Percentiles rank a stretch among this genome's conserved stretches.
Conservation (phyloP, 129 eudicot genomes). For the Pulicaria dysenterica region DNA sequence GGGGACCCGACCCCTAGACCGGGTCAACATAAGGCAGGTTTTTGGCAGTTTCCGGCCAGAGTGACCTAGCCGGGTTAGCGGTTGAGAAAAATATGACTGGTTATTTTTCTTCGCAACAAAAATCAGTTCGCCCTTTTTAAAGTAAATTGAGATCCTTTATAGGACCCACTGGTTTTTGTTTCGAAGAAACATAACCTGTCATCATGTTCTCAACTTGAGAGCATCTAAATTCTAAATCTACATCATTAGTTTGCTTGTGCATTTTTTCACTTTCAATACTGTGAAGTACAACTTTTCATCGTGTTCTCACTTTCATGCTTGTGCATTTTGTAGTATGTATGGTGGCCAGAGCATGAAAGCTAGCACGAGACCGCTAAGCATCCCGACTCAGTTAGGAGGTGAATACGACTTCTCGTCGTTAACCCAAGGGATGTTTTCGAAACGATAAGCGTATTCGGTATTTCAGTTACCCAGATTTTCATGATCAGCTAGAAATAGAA, state of each 20-base stretch:
- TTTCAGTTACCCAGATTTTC: background rate
- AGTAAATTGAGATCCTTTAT: too few relatives aligned
- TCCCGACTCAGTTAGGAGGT: slow-evolving; percentile 60
- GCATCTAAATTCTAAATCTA: background rate
- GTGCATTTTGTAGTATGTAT: slow-evolving; percentile 39
- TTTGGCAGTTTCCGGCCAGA: too few relatives aligned
- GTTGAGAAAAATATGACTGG: too few relatives aligned
- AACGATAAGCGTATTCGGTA: slow-evolving; percentile 20
- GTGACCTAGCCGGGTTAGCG: too few relatives aligned
- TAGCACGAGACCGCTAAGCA: slow-evolving; percentile 32
- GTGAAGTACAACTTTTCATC: slow-evolving; percentile 14
- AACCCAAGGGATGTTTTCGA: slow-evolving; percentile 59
- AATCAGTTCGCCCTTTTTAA: too few relatives aligned
- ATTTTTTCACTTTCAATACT: background rate
- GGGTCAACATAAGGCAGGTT: too few relatives aligned
- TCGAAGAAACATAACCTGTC: too few relatives aligned
- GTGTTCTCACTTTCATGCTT: too few relatives aligned
- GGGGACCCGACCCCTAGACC: too few relatives aligned
- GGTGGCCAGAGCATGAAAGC: slow-evolving; percentile 22
- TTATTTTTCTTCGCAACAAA: too few relatives aligned
- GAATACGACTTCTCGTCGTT: slow-evolving; percentile 70
- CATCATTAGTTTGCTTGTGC: slow-evolving; percentile 6
- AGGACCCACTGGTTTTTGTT: too few relatives aligned
- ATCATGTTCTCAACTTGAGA: too few relatives aligned
- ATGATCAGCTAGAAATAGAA: slow-evolving; percentile 22